Conservation (phyloP, 306 rosid species). For the Heteromeles arbutifolia region DNA sequence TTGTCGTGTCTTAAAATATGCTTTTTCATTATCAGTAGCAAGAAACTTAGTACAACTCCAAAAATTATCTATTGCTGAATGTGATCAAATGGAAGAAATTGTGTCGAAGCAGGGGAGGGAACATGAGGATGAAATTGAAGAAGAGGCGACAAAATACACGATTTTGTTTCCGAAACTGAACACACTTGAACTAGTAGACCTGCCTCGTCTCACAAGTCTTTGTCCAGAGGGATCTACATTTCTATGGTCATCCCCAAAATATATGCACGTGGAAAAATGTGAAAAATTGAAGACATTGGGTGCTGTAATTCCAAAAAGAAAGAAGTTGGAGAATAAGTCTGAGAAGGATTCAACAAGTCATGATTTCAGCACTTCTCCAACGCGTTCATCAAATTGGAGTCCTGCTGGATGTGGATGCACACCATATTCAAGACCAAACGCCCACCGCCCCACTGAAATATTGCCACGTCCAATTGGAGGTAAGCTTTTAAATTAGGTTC, state of each 20-base stretch:
- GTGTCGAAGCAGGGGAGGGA: background rate
- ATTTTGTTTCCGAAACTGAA: background rate
- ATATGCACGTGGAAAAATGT: rapidly evolving
- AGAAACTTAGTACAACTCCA: background rate
- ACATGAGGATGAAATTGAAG: background rate
- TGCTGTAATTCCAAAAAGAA: background rate
- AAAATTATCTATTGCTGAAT: rapidly evolving
- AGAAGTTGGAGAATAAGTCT: too few species aligned
- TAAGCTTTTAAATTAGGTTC: background rate
- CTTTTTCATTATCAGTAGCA: background rate
- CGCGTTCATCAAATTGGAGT: too few species aligned
- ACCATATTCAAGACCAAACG: background rate
- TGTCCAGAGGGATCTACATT: background rate
- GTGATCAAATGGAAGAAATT: background rate
- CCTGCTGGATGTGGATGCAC: background rate
- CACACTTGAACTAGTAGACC: rapidly evolving
- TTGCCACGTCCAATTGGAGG: background rate
- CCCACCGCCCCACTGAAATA: background rate
- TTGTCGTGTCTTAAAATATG: background rate
- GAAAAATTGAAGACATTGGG: background rate
- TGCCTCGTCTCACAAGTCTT: background rate
- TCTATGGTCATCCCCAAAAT: background rate
- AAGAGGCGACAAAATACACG: background rate
- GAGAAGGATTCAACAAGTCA: background rate
- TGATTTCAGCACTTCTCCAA: background rate